Base-by-base conservation (phyloP, 1,284 basidiomycete species). In the Sanghuangporus sanghuang region DNA sequence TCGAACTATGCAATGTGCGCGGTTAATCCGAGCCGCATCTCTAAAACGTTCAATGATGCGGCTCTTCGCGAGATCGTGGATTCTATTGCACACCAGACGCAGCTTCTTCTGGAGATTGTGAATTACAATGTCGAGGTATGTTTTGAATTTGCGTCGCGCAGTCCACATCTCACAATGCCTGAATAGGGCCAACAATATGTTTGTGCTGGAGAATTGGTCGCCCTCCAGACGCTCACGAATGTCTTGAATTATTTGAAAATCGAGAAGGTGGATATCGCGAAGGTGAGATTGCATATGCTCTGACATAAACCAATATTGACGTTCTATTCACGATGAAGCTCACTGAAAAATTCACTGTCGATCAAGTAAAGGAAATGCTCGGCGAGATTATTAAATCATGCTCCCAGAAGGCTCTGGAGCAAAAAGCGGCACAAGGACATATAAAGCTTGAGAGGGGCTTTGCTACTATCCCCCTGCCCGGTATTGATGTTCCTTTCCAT, bases 1-100 rank as follows among this genome's bases (percentile, higher is more conserved):
- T 96, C 93, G 39, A 95, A 96, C 76, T 99, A 98, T 72, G 96
- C 95, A 18, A 98, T 99, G 97, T 96, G 95, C 76, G 96, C 96
- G 16, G 92, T 98, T 72, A 98, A 98, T 77, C 97, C 97, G 1
- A 91, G 93, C 70, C 90, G 96, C 66, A 93, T 99, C 68, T 94
- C 93, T 48, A 91, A 90, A 75, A 89, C 92, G 4, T 98, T 98
- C 83, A 94, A 87, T 69, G 96, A 98, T 64, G 86, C 90, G 3
- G 93, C 93, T 9, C 82, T 99, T 23, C 87, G 95, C 53, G 96
- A 99, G 77, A 95, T 99, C 54, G 95, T 99, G 64, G 95, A 98
- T 70, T 84, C 84, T 56, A 96, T 98, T 72, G 82, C 92, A 11
- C 81, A 84, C 48, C 81, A 84, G 62, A 95, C 92, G 12, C 83